These are phyloP conservation scores for Alternaria viburni DNA, from an alignment of 2,329 filamentous ascomycete species.

Conservation along the genomic window DNA sequence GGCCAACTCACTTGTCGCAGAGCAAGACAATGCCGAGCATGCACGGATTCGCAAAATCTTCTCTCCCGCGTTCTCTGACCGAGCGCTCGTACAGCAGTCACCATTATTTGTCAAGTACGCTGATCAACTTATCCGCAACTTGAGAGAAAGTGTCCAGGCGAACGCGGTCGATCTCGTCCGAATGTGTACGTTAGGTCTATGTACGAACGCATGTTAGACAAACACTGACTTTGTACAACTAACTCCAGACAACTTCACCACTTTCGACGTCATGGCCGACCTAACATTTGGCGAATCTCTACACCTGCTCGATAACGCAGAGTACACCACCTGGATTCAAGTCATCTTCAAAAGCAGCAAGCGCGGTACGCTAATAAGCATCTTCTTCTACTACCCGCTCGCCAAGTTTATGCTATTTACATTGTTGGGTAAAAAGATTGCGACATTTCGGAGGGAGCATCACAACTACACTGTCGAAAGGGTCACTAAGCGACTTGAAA, in stretches of 20 bases:
- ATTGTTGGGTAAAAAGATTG: not conserved
- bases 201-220: not conserved
- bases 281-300: conserved; percentile 39
- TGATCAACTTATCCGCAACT: not conserved
- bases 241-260: conserved; percentile 38
- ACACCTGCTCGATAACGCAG: conserved; percentile 27
- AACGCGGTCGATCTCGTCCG: not conserved
- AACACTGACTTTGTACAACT: not conserved
- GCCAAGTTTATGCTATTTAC: not conserved
- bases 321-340: conserved; percentile 21
- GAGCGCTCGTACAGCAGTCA: not conserved
- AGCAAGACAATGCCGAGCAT: not conserved
- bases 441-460: conserved; percentile 1
- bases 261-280: conserved; percentile 43
- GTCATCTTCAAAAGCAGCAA: not conserved
- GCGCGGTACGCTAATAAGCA: not conserved
- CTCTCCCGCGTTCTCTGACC: not conserved
- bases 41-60: not conserved
- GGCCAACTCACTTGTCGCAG: not conserved
- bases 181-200: not conserved
- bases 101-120: not conserved
- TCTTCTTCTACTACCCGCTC: not conserved
- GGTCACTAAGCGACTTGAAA: conserved; percentile 34
- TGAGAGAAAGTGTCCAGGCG: conserved; percentile 1
- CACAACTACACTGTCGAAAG: conserved; percentile 17